Conservation (phyloP, 139 green algal species). For the Desmodesmus armatus region DNA sequence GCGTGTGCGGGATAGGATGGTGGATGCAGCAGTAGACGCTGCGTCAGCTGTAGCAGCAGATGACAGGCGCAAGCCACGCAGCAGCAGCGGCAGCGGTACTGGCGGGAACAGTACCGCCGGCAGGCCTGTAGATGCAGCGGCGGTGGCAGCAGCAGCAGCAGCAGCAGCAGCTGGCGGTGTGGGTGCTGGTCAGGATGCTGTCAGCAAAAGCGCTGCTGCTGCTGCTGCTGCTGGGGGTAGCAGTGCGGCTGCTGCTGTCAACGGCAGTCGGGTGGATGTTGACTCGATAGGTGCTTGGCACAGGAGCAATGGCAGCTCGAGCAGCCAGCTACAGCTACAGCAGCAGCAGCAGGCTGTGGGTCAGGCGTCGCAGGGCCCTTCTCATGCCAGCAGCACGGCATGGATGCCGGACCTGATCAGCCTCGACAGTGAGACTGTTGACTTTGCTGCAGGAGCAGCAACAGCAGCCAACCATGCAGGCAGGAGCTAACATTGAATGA, state of each 20-base stretch:
- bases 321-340: constrained; percentile 6
- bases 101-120: not conserved
- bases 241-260: not conserved
- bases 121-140: not conserved
- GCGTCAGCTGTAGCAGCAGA: constrained; percentile 18
- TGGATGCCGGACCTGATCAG: constrained; percentile 3
- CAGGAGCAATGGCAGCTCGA: constrained; percentile 11
- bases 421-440: not conserved
- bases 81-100: not conserved
- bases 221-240: not conserved
- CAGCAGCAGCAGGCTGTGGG: not conserved
- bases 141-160: constrained; percentile 15
- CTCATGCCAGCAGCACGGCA: not conserved
- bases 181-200: not conserved
- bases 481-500: no score
- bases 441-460: constrained; percentile 11
- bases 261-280: not conserved
- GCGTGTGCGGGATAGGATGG: not conserved
- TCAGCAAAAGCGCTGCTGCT: not conserved
- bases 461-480: no score
- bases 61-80: not conserved
- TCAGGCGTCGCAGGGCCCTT: not conserved
- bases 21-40: constrained; percentile 27
- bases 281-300: not conserved
- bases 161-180: not conserved